These are phyloP conservation scores for Hypoxylon sp. DNA, from an alignment of 2,329 filamentous ascomycete genomes.

Conservation along the genomic window DNA sequence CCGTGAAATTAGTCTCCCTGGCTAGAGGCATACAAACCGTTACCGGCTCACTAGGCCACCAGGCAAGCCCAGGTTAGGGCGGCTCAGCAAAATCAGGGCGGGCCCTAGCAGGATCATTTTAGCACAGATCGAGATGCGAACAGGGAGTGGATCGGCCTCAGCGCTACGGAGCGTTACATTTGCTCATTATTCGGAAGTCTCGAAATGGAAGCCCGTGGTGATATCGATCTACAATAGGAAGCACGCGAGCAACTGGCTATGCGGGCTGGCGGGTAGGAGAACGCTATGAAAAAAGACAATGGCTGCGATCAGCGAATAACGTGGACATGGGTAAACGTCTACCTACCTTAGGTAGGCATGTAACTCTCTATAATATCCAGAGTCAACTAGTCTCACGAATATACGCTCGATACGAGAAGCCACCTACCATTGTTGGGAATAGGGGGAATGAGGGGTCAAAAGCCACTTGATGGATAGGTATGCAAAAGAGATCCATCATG, in stretches of 20 bases:
- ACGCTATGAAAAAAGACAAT: background rate
- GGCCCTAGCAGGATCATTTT: background rate
- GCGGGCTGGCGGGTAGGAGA: no score
- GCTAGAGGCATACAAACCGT: background rate
- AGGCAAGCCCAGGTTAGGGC: background rate
- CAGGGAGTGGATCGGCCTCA: background rate
- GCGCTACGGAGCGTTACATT: background rate
- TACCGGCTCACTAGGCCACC: background rate
- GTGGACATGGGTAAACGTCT: background rate
- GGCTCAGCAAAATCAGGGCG: background rate
- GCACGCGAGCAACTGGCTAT: background rate
- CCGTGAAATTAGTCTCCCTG: background rate
- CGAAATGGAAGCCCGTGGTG: slow-evolving; percentile 9
- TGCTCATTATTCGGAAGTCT: slow-evolving; percentile 9
- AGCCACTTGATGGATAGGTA: background rate
- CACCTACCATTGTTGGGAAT: slow-evolving; percentile 1
- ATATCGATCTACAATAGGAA: background rate
- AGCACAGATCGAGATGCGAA: background rate
- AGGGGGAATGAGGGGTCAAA: background rate
- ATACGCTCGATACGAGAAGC: slow-evolving; percentile 2
- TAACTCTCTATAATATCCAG: background rate
- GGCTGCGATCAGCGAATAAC: background rate
- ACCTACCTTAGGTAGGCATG: no score
- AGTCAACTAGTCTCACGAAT: background rate
- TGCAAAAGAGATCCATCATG: background rate